These are phyloP conservation scores for Boechera stricta DNA, from an alignment of 345 rosid genomes.

Conservation along the genomic window DNA sequence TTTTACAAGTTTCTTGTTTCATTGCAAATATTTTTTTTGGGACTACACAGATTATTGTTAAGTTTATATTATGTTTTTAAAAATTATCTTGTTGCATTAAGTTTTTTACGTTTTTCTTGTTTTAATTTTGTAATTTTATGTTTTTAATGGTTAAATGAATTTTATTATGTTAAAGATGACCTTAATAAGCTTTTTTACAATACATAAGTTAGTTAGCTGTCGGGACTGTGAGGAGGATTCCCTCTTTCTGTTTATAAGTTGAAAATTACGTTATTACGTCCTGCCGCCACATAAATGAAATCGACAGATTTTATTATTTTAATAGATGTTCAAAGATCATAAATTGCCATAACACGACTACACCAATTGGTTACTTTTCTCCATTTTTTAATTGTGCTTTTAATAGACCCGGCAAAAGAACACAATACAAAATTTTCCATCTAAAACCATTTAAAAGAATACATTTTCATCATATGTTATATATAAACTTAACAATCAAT, in stretches of 20 bases:
- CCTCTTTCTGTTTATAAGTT: neutral
- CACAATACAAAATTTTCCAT: conserved; percentile 1
- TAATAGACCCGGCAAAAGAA: neutral
- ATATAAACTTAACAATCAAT: neutral
- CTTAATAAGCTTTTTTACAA: neutral
- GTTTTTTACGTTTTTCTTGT: no score
- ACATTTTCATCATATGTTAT: neutral
- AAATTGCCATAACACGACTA: conserved; percentile 8
- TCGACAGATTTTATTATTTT: conserved; percentile 6
- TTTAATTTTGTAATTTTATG: no score
- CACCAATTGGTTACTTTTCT: neutral
- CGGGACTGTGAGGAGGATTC: conserved; percentile 26
- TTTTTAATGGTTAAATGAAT: no score
- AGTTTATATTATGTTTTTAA: no score
- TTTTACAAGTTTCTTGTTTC: no score
- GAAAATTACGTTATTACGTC: conserved; percentile 3
- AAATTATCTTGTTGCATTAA: no score
- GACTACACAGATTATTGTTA: no score
- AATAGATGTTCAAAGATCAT: conserved; percentile 27
- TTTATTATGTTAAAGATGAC: no score
- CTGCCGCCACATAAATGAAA: conserved; percentile 41
- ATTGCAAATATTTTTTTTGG: no score
- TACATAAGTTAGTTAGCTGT: neutral
- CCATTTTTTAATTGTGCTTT: neutral
- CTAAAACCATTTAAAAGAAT: neutral